Percentiles rank a stretch among this genome's conserved stretches.
These are phyloP conservation scores for Leersia perrieri DNA, from an alignment of 176 grass and related monocot genomes.

Conservation along the genomic window DNA sequence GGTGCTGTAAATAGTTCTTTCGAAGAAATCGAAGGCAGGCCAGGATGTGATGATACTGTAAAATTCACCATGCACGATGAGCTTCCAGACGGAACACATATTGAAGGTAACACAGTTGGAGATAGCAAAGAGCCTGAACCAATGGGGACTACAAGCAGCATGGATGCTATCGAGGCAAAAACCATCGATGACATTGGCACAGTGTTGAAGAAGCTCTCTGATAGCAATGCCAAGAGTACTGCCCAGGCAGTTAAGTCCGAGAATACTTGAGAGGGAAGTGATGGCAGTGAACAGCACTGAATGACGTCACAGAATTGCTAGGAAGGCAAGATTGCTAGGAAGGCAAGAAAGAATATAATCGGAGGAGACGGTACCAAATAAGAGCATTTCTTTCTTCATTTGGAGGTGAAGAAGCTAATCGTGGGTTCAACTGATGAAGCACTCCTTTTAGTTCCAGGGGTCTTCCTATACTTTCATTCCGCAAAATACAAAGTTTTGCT, in stretches of 20 bases:
- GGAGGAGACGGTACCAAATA: constrained; percentile 22
- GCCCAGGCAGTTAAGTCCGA: neutral
- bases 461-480: constrained; percentile 29
- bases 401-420: neutral
- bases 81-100: neutral
- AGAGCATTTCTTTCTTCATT: neutral
- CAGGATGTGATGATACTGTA: constrained; percentile 14
- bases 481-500: constrained; percentile 48
- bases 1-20: constrained; percentile 11
- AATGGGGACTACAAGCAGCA: constrained; percentile 23
- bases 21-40: constrained; percentile 30
- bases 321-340: neutral
- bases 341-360: neutral
- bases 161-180: constrained; percentile 33
- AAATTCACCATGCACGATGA: neutral
- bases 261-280: neutral
- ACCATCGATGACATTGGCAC: constrained; percentile 19
- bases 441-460: constrained; percentile 7
- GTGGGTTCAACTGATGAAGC: neutral
- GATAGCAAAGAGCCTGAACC: constrained; percentile 12
- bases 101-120: neutral
- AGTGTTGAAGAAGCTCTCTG: constrained; percentile 30
- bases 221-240: constrained; percentile 18
- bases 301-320: neutral
- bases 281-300: constrained; percentile 32